Base-by-base conservation (phyloP, 108 stramenopile genomes). In the Cyclotella choctawhatcheeana region DNA sequence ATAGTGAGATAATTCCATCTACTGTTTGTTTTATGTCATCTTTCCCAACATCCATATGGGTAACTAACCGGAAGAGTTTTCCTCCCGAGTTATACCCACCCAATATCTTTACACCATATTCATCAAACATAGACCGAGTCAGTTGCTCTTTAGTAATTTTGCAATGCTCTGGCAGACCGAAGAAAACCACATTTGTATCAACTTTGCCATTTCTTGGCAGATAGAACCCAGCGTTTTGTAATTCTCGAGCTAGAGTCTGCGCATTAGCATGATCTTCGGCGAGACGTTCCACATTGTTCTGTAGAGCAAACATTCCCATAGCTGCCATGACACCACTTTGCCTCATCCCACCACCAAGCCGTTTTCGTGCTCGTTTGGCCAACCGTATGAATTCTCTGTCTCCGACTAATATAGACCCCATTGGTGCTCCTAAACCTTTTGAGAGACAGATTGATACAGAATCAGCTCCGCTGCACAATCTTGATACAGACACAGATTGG, bases 291-390 rank as follows among this genome's bases (percentile, higher is more conserved):
- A 96, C 81, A 64, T 91, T 85, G 67, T 96, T 85, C 53, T 89
- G 53, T 14, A 98, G 74, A 2, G 96, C 97, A 69, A 90, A 88
- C 70, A 96, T 71, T 5, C 95, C 96, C 88, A 94, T 91, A 27
- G 93, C 85, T 7, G 97, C 97, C 33, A 98, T 79, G 0, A 97
- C 90, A 33, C 97, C 96, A 1, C 83, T 89, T 56, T 99, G 98
- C 27, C 99, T 86, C 98, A 98, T 98, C 7, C 97, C 98, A 22
- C 99, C 99, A 0, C 99, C 99, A 33, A 95, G 79, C 18, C 95
- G 92, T 82, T 99, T 99, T 0, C 99, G 62, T 48, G 92, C 89
- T 58, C 96, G 84, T 53, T 88, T 78, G 7, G 98, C 97, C 58
- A 90, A 70, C 27, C 74, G 81, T 52, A 96, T 93, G 37, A 92